Base-by-base conservation (phyloP, 192 early-diverging fungal genomes). In the Podochytrium sp. region DNA sequence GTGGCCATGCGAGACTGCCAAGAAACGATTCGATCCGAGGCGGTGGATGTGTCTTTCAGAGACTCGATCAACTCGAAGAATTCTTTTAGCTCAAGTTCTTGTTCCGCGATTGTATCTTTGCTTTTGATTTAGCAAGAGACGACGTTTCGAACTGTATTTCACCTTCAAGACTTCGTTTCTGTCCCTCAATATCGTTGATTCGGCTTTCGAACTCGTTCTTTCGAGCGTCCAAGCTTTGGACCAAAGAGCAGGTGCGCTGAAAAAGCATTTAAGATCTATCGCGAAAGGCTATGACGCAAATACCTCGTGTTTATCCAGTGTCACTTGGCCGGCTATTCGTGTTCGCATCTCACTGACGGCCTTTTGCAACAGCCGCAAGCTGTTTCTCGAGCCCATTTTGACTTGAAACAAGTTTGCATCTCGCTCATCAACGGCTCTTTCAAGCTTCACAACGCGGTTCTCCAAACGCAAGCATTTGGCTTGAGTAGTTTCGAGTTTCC, bases 1-100 rank as follows among this genome's bases (percentile, higher is more conserved):
- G 34, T 62, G 1, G 74, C 43, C 73, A 87, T 81, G 27, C 84
- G 86, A 16, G 52, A 69, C 42, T 88, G 84, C 85, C 85, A 88
- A 16, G 65, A 57, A 29, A 76, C 49, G n/a, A 88, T 69, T 30
- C 78, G 62, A 33, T 83, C 66, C 16, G 73, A 62, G 20, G 55
- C 71, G 5, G 38, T 63, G 5, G 72, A 42, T 1, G 56, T 3
- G 20, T 72, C 61, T 40, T 78, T 62, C 51, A 88, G 47, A 18
- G 79, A 59, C 0, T 73, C 72, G 6, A 88, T 38, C 3, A 88
- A 78, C 50, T 87, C 77, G 25, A 74, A 52, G 14, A 72, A 71
- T 49, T 66, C 49, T 7, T 72, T 14, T 3, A 76, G 27, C 33
- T 56, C 29, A 38, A 76, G 65, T 38, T 69, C 49, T 5, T 75